A percentile compares a stretch with the other conserved stretches of the same genome.
These are phyloP conservation scores for Lactifluus rugatus DNA, from an alignment of 768 basidiomycete genomes.

Conservation along the genomic window DNA sequence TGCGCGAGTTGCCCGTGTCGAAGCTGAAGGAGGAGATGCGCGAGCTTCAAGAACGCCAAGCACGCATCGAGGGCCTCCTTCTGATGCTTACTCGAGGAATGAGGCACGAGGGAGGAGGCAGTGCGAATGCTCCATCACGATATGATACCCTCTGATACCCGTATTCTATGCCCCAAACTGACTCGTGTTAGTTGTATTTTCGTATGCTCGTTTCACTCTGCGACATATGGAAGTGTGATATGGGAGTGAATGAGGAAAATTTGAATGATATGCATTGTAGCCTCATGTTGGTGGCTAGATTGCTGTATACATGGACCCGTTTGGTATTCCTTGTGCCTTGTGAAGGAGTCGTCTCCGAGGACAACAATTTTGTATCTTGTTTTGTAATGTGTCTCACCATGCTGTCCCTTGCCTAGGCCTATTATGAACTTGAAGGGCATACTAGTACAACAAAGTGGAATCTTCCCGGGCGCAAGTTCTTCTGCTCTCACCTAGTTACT, in stretches of 20 bases:
- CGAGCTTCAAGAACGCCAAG: constrained; percentile 69
- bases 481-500: too few species aligned
- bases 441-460: too few species aligned
- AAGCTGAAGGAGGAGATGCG: constrained; percentile 72
- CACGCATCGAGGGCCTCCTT: constrained; percentile 64
- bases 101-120: constrained; percentile 32
- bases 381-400: too few species aligned
- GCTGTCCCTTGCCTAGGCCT: too few species aligned
- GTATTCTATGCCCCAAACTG: too few species aligned
- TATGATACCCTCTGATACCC: constrained; percentile 14
- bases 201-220: not conserved
- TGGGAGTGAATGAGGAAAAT: not conserved
- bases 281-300: too few species aligned
- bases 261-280: too few species aligned
- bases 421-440: too few species aligned
- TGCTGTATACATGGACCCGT: not conserved
- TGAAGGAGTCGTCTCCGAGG: not conserved
- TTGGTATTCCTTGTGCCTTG: not conserved
- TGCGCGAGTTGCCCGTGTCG: constrained; percentile 53
- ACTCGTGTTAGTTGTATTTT: not conserved
- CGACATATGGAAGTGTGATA: not conserved
- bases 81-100: constrained; percentile 59
- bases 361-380: too few species aligned
- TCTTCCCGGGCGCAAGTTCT: too few species aligned
- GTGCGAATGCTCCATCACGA: constrained; percentile 5